phyloP scores from a whole-genome alignment of 2,329 filamentous ascomycete genomes.

The Colletotrichum abscissum region DNA sequence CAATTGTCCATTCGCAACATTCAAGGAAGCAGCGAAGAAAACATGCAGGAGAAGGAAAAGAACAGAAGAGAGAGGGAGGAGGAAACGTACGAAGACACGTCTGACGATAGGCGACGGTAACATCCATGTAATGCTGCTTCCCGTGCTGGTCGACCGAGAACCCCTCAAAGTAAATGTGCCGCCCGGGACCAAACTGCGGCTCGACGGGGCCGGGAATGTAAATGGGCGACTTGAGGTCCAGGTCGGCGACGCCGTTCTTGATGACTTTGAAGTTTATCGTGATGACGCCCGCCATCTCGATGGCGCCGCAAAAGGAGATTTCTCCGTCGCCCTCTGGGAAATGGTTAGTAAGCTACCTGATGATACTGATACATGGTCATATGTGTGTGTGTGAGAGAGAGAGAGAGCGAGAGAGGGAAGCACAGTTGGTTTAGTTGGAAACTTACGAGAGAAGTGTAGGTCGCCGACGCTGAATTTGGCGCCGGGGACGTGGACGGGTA shows the following conservation, averaged over 20 bases:
- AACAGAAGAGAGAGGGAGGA: not conserved
- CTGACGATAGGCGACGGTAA: constrained; percentile 87
- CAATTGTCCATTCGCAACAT: too few species aligned
- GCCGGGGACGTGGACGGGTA: constrained; percentile 87
- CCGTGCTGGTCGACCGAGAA: constrained; percentile 91
- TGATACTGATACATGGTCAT: not conserved
- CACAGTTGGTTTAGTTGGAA: not conserved
- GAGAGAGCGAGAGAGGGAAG: not conserved
- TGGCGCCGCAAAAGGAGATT: constrained; percentile 89
- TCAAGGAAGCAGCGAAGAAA: not conserved
- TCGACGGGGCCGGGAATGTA: constrained; percentile 90
- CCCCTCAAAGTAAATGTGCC: constrained; percentile 88
- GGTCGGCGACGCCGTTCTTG: constrained; percentile 79
- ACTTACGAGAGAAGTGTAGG: constrained; percentile 79
- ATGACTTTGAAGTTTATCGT: constrained; percentile 91
- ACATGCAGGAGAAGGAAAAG: too few species aligned
- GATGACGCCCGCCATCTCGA: constrained; percentile 93
- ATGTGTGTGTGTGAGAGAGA: too few species aligned
- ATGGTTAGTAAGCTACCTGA: not conserved
- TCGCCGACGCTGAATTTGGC: constrained; percentile 94
- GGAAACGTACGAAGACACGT: constrained; percentile 69
- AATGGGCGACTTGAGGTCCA: constrained; percentile 85
- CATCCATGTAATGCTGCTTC: constrained; percentile 90
- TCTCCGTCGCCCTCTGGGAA: constrained; percentile 82
- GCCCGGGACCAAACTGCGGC: constrained; percentile 85